A percentile compares a stretch with the other conserved stretches of the same genome.
Conservation (phyloP, 106 monocot genomes). For the Acorus calamus region DNA sequence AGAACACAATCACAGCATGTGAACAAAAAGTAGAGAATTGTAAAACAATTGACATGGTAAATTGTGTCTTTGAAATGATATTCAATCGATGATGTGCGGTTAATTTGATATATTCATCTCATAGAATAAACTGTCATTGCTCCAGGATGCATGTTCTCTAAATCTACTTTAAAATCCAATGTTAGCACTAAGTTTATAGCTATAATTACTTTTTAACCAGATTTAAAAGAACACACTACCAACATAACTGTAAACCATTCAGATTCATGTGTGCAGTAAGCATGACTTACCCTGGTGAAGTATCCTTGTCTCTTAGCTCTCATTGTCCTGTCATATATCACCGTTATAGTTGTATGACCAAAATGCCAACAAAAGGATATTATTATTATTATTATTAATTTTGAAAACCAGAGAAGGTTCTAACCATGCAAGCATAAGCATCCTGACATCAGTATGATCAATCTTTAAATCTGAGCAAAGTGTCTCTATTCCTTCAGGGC, state of each 20-base stretch:
- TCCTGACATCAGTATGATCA: conserved; percentile 16
- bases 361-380: neutral
- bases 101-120: too few species aligned
- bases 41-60: neutral
- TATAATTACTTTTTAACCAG: too few species aligned
- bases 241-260: too few species aligned
- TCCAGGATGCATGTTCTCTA: too few species aligned
- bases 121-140: too few species aligned
- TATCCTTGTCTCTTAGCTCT: conserved; percentile 77
- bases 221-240: too few species aligned
- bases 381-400: neutral
- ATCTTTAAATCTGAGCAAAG: conserved; percentile 4
- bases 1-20: neutral
- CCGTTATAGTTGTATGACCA: neutral
- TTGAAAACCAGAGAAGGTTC: neutral
- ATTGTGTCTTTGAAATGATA: too few species aligned
- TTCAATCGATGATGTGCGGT: too few species aligned
- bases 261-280: neutral
- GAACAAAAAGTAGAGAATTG: neutral
- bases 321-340: conserved; percentile 67
- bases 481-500: conserved; percentile 89
- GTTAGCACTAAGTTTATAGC: too few species aligned
- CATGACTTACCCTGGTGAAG: conserved; percentile 55
- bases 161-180: too few species aligned
- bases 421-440: conserved; percentile 98